phyloP scores from a whole-genome alignment of 495 filamentous ascomycete genomes.

The Cercophora newfieldiana region DNA sequence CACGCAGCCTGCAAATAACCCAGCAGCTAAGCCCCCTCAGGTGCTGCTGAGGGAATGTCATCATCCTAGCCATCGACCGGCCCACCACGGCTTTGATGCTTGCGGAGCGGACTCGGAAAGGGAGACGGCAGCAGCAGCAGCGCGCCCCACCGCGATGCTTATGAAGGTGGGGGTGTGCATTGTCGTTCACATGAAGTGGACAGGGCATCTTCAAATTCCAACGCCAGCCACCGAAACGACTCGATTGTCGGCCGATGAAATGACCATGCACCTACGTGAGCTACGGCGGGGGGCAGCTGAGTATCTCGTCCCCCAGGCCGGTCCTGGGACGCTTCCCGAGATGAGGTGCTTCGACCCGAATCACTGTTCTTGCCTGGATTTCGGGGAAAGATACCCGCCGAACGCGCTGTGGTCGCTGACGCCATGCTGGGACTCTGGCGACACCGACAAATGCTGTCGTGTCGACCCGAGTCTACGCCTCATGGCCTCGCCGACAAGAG shows the following conservation, averaged over 20 bases:
- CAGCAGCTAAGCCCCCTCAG: conserved; percentile 1
- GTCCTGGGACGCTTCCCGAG: conserved; percentile 5
- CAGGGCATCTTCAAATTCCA: conserved; percentile 1
- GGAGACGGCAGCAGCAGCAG: conserved; percentile 2
- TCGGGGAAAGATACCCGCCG: neutral
- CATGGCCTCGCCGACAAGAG: neutral
- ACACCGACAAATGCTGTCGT: neutral
- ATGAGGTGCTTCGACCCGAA: conserved; percentile 2
- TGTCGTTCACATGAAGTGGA: conserved; percentile 5
- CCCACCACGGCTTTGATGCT: conserved; percentile 5
- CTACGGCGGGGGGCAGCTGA: neutral
- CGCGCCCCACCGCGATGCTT: conserved; percentile 1
- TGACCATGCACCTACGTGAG: conserved; percentile 2
- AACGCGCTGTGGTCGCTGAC: conserved; percentile 4
- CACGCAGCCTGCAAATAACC: neutral
- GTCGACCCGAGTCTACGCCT: neutral
- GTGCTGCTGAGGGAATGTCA: conserved; percentile 1
- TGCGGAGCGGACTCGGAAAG: neutral
- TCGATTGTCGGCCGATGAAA: conserved; percentile 2
- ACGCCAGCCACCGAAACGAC: conserved; percentile 3
- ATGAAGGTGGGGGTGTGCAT: neutral
- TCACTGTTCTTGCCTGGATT: conserved; percentile 5
- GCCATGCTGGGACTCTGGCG: neutral
- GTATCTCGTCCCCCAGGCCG: conserved; percentile 2
- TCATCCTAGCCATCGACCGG: conserved; percentile 2